Conservation (phyloP, 2,329 filamentous ascomycete species). For the Colletotrichum liaoningense region DNA sequence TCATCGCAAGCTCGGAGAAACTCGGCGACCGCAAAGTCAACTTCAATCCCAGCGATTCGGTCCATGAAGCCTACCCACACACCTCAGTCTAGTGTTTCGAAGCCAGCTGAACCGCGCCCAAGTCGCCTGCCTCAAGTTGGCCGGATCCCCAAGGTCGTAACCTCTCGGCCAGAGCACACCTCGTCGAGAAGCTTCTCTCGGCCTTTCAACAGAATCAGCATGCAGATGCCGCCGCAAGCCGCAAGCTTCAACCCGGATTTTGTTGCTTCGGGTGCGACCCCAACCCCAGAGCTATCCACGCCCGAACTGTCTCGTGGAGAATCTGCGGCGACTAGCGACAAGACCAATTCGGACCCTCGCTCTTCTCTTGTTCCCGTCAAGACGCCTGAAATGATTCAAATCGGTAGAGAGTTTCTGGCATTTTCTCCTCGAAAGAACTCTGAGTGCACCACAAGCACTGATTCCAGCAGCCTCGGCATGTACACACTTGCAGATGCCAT, state of each 20-base stretch:
- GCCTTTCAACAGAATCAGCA: slow-evolving; percentile 74
- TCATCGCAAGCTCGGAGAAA: slow-evolving; percentile 33
- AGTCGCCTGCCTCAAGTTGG: slow-evolving; percentile 84
- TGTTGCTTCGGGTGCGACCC: slow-evolving; percentile 59
- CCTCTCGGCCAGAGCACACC: slow-evolving; percentile 72
- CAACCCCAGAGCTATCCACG: slow-evolving; percentile 50
- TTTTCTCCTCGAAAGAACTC: slow-evolving; percentile 82
- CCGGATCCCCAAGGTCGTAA: slow-evolving; percentile 85
- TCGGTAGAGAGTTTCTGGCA: slow-evolving; percentile 73
- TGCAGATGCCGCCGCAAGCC: slow-evolving; percentile 49
- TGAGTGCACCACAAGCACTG: slow-evolving; percentile 61
- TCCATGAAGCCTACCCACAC: slow-evolving; percentile 31
- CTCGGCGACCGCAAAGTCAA: slow-evolving; percentile 23
- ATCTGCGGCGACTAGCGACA: slow-evolving; percentile 46
- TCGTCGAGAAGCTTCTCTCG: slow-evolving; percentile 87
- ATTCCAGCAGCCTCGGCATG: slow-evolving; percentile 70
- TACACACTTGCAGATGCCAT: slow-evolving; percentile 72
- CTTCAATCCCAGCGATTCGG: slow-evolving; percentile 28
- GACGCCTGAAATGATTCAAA: slow-evolving; percentile 45
- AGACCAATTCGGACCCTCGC: slow-evolving; percentile 44
- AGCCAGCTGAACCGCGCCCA: slow-evolving; percentile 49
- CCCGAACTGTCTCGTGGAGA: slow-evolving; percentile 52
- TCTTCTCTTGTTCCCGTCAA: slow-evolving; percentile 44
- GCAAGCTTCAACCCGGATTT: slow-evolving; percentile 44
- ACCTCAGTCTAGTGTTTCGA: slow-evolving; percentile 11